phyloP scores from a whole-genome alignment of 139 green algal species.

The Deuterostichococcus epilithicus region DNA sequence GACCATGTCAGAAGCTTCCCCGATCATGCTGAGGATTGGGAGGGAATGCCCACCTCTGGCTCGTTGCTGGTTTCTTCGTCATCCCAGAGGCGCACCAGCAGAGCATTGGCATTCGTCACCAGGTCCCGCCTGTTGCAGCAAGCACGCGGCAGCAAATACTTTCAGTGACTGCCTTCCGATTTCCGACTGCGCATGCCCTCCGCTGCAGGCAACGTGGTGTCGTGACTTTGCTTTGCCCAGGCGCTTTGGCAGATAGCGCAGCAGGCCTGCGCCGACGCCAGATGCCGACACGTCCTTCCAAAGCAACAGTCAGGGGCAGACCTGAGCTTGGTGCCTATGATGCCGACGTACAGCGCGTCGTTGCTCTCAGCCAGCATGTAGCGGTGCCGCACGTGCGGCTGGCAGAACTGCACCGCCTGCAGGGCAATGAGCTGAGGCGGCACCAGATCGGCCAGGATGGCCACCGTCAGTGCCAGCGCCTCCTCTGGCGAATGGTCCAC shows the following conservation, averaged over 20 bases:
- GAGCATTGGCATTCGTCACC: conserved; percentile 38
- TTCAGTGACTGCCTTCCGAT: no score
- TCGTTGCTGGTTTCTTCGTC: conserved; percentile 20
- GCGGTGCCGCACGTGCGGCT: conserved; percentile 30
- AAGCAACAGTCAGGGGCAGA: background rate
- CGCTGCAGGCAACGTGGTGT: conserved; percentile 27
- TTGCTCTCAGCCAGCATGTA: conserved; percentile 54
- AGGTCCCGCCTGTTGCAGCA: conserved; percentile 53
- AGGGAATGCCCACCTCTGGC: background rate
- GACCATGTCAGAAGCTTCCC: no score
- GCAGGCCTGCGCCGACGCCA: no score
- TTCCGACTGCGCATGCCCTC: no score
- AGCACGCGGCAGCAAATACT: no score
- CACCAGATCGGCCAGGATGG: background rate
- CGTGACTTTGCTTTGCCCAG: no score
- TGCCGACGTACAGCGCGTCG: conserved; percentile 51
- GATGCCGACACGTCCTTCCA: no score
- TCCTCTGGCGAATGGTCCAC: background rate
- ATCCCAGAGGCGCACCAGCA: conserved; percentile 46
- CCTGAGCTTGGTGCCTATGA: conserved; percentile 67
- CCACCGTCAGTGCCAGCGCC: background rate
- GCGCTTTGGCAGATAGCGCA: no score
- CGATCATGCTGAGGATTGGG: no score
- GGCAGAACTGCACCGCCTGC: conserved; percentile 41
- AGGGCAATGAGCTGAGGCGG: conserved; percentile 31